These are phyloP conservation scores for Cicer arietinum DNA, from an alignment of 306 rosid genomes.

Conservation along the genomic window DNA sequence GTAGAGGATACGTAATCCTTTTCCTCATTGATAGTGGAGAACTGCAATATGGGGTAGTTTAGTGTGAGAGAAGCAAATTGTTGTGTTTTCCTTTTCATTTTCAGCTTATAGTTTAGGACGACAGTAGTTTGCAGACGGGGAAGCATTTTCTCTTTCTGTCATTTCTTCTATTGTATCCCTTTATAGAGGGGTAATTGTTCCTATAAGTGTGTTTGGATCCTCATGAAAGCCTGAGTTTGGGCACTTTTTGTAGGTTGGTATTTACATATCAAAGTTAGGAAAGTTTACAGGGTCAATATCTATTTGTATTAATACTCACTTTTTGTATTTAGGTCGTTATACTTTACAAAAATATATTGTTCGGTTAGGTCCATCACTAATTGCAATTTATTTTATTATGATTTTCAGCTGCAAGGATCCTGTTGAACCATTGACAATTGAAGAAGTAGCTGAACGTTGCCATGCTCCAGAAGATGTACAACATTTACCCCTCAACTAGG, in stretches of 20 bases:
- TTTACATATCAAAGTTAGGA: not conserved
- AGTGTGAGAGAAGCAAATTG: not conserved
- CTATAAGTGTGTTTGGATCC: not conserved
- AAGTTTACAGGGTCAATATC: not conserved
- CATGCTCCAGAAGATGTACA: constrained; percentile 78
- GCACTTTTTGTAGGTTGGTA: not conserved
- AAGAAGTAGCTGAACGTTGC: constrained; percentile 54
- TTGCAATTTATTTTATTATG: constrained; percentile 5
- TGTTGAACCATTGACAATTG: constrained; percentile 50
- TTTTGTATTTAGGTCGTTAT: not conserved
- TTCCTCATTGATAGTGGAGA: not conserved
- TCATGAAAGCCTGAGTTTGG: not conserved
- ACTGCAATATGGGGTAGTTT: not conserved
- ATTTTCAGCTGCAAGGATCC: constrained; percentile 60
- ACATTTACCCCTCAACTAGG: not conserved
- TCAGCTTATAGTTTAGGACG: not conserved
- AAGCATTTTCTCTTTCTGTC: not conserved
- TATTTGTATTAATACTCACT: not conserved
- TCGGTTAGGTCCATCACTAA: not conserved
- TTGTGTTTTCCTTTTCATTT: not conserved
- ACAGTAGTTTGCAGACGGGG: not conserved
- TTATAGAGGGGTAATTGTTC: not conserved
- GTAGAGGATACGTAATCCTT: not conserved
- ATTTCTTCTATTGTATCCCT: not conserved
- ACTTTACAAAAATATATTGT: not conserved